Evolutionary conservation across 2,329 filamentous ascomycete genomes (phyloP), one percentile per base, ranked within the genome.

Genomic region (Truncatella angustata): DNA sequence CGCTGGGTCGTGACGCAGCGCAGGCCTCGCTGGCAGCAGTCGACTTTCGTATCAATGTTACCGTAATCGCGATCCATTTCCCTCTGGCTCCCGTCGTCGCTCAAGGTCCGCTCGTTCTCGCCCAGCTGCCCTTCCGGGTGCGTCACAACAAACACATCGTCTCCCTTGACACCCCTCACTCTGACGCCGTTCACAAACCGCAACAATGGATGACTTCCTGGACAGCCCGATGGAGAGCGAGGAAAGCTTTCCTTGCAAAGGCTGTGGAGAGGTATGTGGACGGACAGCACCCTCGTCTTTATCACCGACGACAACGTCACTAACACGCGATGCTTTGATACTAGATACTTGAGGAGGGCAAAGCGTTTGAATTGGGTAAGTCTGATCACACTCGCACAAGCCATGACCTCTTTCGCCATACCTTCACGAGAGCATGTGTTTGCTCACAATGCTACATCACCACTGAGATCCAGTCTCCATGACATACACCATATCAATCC

Each of bases 311-410:
- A 9, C 26, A 35, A 35, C 34, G 53, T 55, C 52, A 56, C 63
- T 66, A 58, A 66, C 54, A 46, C 52, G 47, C 54, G 49, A 47
- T 54, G 47, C 46, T 53, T 43, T 46, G 53, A 46, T 44, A 63
- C 52, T 69, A 97, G 91, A 96, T 97, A 60, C 82, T 99, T 18
- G 94, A 99, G 73, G 94, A 99, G 79, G 94, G 94, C 63, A 97
- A 97, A 73, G 94, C 94, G 49, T 99, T 96, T 65, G 94, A 99
- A 75, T 81, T 99, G 65, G 91, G 93, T 97, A 78, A 53, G 80
- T 77, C 39, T 36, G 36, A 51, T 26, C 18, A 37, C 24, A 49
- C 32, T 5, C n/a, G 23, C 12, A 30, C 18, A 36, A 37, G 18
- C 32, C 20, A 49, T 26, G n/a, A 45, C 53, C 37, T 48, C 23